These are phyloP conservation scores for Fusarium beomiforme DNA, from an alignment of 2,329 filamentous ascomycete species.

Conservation along the genomic window DNA sequence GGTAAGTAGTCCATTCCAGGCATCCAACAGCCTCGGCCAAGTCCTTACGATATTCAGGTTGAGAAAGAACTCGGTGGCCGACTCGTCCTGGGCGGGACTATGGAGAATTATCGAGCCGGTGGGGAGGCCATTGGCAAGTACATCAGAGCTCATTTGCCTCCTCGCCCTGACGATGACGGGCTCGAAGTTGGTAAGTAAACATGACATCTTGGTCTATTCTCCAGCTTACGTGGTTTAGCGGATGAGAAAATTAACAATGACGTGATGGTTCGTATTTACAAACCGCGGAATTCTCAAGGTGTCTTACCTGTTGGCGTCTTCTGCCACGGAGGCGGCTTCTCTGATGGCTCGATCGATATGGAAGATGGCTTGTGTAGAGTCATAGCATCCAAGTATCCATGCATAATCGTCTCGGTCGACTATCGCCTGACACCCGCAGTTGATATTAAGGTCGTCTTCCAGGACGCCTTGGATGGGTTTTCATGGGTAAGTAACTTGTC, in stretches of 20 bases:
- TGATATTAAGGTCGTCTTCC: rapidly evolving
- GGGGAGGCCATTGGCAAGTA: background rate
- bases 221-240: background rate
- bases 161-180: background rate
- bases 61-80: background rate
- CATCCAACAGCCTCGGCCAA: no score
- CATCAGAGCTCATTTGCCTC: background rate
- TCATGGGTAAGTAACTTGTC: background rate
- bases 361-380: background rate
- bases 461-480: background rate
- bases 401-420: rapidly evolving
- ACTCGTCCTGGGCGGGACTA: background rate
- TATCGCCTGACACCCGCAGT: background rate
- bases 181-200: background rate
- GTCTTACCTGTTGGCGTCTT: background rate
- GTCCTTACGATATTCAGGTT: no score
- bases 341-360: background rate
- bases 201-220: rapidly evolving
- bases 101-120: background rate
- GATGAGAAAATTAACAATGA: rapidly evolving
- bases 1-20: rapidly evolving
- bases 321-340: background rate
- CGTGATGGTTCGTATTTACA: background rate
- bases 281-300: background rate
- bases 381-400: background rate